Conservation (phyloP, 2,329 filamentous ascomycete species). For the Clarireedia hainanense region DNA sequence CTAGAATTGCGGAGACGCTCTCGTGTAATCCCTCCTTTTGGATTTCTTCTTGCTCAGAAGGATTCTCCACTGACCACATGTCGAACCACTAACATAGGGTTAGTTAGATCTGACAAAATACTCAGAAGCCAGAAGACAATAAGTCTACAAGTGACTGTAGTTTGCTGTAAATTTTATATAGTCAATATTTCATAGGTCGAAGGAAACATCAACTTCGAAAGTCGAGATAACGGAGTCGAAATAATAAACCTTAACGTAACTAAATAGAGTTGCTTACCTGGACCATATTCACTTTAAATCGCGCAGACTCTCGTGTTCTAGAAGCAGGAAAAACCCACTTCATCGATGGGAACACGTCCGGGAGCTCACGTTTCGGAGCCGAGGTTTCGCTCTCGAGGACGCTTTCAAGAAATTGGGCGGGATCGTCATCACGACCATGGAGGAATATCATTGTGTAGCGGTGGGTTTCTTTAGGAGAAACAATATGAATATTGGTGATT, state of each 20-base stretch:
- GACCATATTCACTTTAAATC: too few relatives aligned
- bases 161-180: background rate
- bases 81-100: slow-evolving; percentile 42
- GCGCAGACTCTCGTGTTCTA: slow-evolving; percentile 22
- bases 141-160: too few relatives aligned
- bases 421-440: slow-evolving; percentile 36
- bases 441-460: slow-evolving; percentile 39
- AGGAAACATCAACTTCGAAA: too few relatives aligned
- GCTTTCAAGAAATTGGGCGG: slow-evolving; percentile 31
- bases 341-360: slow-evolving; percentile 14
- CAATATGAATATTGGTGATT: too few relatives aligned
- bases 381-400: slow-evolving; percentile 30
- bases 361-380: slow-evolving; percentile 9
- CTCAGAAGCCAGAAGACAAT: too few relatives aligned
- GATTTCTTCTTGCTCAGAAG: slow-evolving; percentile 35
- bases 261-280: too few relatives aligned
- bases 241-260: too few relatives aligned
- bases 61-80: slow-evolving; percentile 36
- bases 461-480: too few relatives aligned
- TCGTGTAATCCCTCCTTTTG: slow-evolving; percentile 36
- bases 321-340: slow-evolving; percentile 19
- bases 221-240: too few relatives aligned
- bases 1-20: slow-evolving; percentile 29
- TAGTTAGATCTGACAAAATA: background rate
- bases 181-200: too few relatives aligned